Base-by-base conservation (phyloP, 2,329 filamentous ascomycete genomes). In the Arthrobotrys conoides region DNA sequence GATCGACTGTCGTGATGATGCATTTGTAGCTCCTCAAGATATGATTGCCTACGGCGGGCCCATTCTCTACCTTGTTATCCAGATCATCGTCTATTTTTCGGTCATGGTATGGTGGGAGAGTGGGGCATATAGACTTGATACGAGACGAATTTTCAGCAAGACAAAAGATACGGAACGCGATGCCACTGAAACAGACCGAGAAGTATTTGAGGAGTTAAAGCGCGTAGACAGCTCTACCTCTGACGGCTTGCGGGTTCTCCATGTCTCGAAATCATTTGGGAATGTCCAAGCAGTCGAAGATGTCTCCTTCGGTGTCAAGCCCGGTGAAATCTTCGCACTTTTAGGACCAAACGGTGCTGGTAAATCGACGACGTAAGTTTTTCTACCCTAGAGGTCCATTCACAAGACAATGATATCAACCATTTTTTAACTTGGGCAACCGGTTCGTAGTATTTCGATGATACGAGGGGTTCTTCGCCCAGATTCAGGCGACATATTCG, bases 271-370 rank as follows among this genome's bases (percentile, higher is more conserved):
- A 84, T 87, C 88, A 0, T 97, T 97, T 81, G 89, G 90, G 14
- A 88, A 88, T 79, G 91, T 91, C 81, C 90, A 90, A 0, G 94
- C 93, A 2, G 93, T 97, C n/a, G 91, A 97, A 81, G 92, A 97
- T 82, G 89, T 96, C 49, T 93, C 91, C 0, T 97, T 97, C 82
- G 91, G 91, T 18, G 91, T 97, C 36, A 88, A 89, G 16, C 90
- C 89, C 61, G 91, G 92, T 63, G 92, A 97, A 83, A 92, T 97
- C 0, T 97, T 97, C 84, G 94, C 94, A 0, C 87, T 97, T 0
- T 88, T 98, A 0, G 94, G 94, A 0, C 94, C 94, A 16, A 97
- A 97, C 83, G 94, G 94, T 24, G 95, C 94, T 0, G 94, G 94
- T 72, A 97, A 97, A 82, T 67, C 66, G 27, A 76, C 72, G 20